Base-by-base conservation (phyloP, 305 asterid genomes). In the Fraxinus nigra region DNA sequence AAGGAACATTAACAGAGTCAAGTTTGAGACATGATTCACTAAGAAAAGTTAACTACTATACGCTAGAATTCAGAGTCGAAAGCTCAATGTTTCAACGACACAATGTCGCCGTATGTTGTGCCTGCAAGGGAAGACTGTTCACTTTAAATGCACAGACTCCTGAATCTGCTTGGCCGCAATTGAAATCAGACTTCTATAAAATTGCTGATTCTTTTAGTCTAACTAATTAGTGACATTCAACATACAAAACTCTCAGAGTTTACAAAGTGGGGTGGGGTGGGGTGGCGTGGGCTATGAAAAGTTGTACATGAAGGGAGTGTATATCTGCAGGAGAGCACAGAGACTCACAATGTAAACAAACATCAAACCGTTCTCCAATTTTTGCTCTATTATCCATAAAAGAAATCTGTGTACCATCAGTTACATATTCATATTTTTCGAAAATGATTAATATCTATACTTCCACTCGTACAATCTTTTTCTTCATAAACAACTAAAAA, bases 141-240 rank as follows among this genome's bases (percentile, higher is more conserved):
- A 92, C 97, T 13, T 77, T 95, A 80, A 95, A 95, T 84, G 92
- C 93, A 7, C 95, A 92, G 86, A 85, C 94, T 59, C 97, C 98
- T 8, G 92, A 95, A 83, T 90, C 97, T 9, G 87, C 86, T 24
- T 95, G 97, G 98, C 96, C 92, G 16, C 82, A 82, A 18, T 84
- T 87, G 78, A 88, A 92, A 79, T 33, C 90, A 10, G 91, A 91
- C 56, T 86, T 93, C 76, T 89, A 87, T 65, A 87, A 83, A 33
- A 92, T 93, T 84, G 97, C 92, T 78, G 72, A 86, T 81, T 95
- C 97, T 80, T 87, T 85, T 90, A 61, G 75, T 80, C 40, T 92
- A 72, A 87, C 83, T 59, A 34, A 51, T 28, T 72, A 80, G 20
- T 7, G 65, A 32, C 20, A 32, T 32, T 69, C 40, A 69, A 69